These are phyloP conservation scores for Trichoderma gamsii DNA, from an alignment of 495 filamentous ascomycete genomes.

Conservation along the genomic window DNA sequence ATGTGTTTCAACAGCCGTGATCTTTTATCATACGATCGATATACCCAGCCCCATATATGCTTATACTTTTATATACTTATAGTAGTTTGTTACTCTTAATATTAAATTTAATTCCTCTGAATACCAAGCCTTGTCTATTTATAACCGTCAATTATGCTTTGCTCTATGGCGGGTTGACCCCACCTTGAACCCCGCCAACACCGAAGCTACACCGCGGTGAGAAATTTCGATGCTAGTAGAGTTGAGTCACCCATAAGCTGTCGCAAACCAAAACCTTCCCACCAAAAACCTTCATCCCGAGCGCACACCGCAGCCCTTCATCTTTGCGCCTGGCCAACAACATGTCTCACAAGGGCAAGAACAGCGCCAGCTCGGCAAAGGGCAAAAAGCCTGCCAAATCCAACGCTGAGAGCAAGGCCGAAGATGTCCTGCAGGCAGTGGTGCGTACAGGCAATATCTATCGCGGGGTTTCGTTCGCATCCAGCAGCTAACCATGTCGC, in stretches of 20 bases:
- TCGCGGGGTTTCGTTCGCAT: constrained; percentile 17
- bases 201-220: constrained; percentile 13
- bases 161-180: neutral
- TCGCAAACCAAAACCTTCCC: neutral
- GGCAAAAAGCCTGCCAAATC: constrained; percentile 51
- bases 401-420: constrained; percentile 58
- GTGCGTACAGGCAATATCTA: constrained; percentile 40
- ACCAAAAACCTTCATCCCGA: constrained; percentile 2
- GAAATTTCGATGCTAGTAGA: constrained; percentile 4
- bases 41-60: too few relatives aligned
- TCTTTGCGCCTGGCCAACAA: constrained; percentile 3
- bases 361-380: constrained; percentile 35
- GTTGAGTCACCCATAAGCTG: constrained; percentile 6
- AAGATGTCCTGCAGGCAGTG: constrained; percentile 86
- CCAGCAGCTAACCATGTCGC: constrained; percentile 18
- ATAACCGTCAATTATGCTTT: neutral
- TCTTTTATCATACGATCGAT: too few relatives aligned
- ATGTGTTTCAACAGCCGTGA: neutral
- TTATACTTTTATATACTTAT: too few relatives aligned
- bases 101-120: too few relatives aligned
- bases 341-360: constrained; percentile 44
- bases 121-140: too few relatives aligned
- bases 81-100: too few relatives aligned
- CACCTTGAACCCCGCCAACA: neutral
- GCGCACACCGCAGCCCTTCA: neutral